phyloP scores from a whole-genome alignment of 768 basidiomycete genomes.

The Piloderma croceum region DNA sequence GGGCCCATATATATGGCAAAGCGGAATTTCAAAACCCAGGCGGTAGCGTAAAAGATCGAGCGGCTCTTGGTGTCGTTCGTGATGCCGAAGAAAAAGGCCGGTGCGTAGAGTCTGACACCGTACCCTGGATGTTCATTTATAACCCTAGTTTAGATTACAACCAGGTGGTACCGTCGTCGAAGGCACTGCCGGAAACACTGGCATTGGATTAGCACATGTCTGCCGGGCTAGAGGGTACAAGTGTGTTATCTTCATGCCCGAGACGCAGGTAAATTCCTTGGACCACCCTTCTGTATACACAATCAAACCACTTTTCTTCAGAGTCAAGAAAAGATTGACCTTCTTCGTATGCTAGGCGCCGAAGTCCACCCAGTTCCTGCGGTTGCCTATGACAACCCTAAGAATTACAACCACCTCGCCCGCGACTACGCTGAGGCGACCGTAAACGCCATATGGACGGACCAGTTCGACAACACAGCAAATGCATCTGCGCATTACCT shows the following conservation, averaged over 20 bases:
- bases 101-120: slow-evolving; percentile 44
- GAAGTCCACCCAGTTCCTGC: slow-evolving; percentile 96
- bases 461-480: slow-evolving; percentile 96
- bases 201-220: slow-evolving; percentile 92
- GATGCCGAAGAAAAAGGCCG: slow-evolving; percentile 82
- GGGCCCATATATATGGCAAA: slow-evolving; percentile 85
- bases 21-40: slow-evolving; percentile 99
- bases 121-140: neutral
- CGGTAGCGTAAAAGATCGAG: slow-evolving; percentile 96
- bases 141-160: slow-evolving; percentile 48
- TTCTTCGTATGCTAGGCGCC: slow-evolving; percentile 94
- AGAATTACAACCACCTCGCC: slow-evolving; percentile 98
- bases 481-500: slow-evolving; percentile 85
- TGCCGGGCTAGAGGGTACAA: slow-evolving; percentile 90
- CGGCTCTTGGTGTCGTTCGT: slow-evolving; percentile 80
- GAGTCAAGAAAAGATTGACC: slow-evolving; percentile 98
- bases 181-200: slow-evolving; percentile 97
- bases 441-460: slow-evolving; percentile 88
- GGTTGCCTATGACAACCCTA: slow-evolving; percentile 90
- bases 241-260: slow-evolving; percentile 99
- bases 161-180: slow-evolving; percentile 97
- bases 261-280: slow-evolving; percentile 61
- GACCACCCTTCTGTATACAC: neutral
- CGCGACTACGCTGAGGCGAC: slow-evolving; percentile 72
- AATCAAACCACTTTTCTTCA: slow-evolving; percentile 26